Evolutionary conservation across 169 alveolate species (phyloP).

Genomic region (Eimeria necatrix): DNA sequence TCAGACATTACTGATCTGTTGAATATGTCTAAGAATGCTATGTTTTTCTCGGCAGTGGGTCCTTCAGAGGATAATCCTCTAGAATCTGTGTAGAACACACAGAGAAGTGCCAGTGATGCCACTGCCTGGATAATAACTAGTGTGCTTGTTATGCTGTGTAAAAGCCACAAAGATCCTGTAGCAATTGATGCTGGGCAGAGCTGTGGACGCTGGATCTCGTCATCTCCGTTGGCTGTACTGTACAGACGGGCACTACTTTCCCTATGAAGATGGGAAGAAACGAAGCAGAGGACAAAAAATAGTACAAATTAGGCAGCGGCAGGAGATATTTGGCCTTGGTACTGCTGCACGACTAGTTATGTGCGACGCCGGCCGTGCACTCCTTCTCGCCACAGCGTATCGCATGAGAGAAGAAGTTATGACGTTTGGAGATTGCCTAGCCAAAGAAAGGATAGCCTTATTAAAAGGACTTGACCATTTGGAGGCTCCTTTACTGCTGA

Average conservation of each 20-base stretch:
- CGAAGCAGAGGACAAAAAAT: constrained; percentile 61
- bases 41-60: too few species aligned
- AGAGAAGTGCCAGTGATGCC: too few species aligned
- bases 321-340: constrained; percentile 56
- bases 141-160: not conserved
- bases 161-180: not conserved
- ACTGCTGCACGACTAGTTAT: constrained; percentile 69
- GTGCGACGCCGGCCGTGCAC: constrained; percentile 65
- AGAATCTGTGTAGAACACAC: too few species aligned
- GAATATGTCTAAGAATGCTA: too few species aligned
- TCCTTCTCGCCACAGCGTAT: constrained; percentile 65
- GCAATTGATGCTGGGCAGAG: not conserved
- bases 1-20: too few species aligned
- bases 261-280: constrained; percentile 71
- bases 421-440: constrained; percentile 67
- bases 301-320: constrained; percentile 59
- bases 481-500: constrained; percentile 65
- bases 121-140: too few species aligned
- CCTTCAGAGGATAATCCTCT: too few species aligned
- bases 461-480: constrained; percentile 65
- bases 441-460: constrained; percentile 70
- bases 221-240: not conserved
- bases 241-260: constrained; percentile 66
- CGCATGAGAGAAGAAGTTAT: constrained; percentile 74
- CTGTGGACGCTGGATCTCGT: not conserved